phyloP scores from a whole-genome alignment of 805 yeast species.

The Jamesozyma piceae region DNA sequence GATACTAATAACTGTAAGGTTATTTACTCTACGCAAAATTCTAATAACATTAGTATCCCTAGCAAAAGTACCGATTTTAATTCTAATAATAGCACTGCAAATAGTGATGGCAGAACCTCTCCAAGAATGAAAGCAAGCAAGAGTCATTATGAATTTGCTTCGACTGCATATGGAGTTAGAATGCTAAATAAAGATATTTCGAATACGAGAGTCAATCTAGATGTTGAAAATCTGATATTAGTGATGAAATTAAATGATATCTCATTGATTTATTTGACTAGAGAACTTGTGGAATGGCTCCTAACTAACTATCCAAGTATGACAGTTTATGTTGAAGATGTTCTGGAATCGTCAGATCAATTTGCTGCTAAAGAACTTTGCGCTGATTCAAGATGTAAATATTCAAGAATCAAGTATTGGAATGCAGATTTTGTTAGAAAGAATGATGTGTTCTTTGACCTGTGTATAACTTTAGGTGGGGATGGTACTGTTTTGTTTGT shows the following conservation, averaged over 20 bases:
- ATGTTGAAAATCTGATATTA: constrained; percentile 60
- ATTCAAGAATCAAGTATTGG: constrained; percentile 53
- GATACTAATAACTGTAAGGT: neutral
- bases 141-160: constrained; percentile 62
- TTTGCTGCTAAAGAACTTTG: constrained; percentile 49
- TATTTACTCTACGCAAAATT: neutral
- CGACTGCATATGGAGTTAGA: constrained; percentile 75
- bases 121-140: constrained; percentile 8
- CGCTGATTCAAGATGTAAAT: constrained; percentile 35
- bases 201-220: constrained; percentile 58
- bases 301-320: constrained; percentile 32
- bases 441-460: constrained; percentile 43
- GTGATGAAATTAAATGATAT: constrained; percentile 76
- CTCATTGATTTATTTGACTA: constrained; percentile 57
- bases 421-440: constrained; percentile 42
- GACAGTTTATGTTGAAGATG: constrained; percentile 63
- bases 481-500: constrained; percentile 91
- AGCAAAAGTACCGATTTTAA: neutral
- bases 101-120: neutral
- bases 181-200: constrained; percentile 61
- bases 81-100: neutral
- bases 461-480: constrained; percentile 85
- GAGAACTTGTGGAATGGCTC: constrained; percentile 72
- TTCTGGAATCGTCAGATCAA: constrained; percentile 48
- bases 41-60: neutral